These are phyloP conservation scores for Gaeumannomyces tritici DNA, from an alignment of 2,329 filamentous ascomycete species.

Conservation along the genomic window DNA sequence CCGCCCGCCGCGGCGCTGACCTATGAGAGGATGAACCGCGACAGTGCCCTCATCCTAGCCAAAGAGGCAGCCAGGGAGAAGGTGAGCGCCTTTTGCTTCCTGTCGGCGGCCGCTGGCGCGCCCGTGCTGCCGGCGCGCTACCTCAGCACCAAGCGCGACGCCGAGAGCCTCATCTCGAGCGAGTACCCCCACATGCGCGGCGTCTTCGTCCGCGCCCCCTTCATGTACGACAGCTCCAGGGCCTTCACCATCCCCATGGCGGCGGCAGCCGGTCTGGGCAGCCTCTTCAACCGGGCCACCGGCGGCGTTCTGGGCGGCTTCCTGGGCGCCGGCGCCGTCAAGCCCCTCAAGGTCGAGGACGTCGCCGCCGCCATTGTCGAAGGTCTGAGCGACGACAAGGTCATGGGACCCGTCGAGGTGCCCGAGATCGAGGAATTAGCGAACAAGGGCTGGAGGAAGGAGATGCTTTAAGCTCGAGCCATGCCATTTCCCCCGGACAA, in stretches of 20 bases:
- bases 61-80: conserved; percentile 59
- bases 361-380: conserved; percentile 89
- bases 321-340: conserved; percentile 73
- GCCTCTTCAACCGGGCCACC: conserved; percentile 66
- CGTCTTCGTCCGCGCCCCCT: conserved; percentile 75
- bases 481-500: background rate
- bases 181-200: conserved; percentile 67
- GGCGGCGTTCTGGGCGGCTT: conserved; percentile 67
- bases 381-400: conserved; percentile 63
- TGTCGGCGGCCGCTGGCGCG: conserved; percentile 80
- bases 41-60: conserved; percentile 75
- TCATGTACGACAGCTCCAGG: conserved; percentile 80
- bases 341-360: conserved; percentile 77
- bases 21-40: conserved; percentile 96
- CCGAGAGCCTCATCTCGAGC: conserved; percentile 65
- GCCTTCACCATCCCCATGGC: conserved; percentile 80
- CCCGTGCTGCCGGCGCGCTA: conserved; percentile 79
- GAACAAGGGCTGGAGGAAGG: conserved; percentile 76
- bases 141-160: conserved; percentile 84
- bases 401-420: conserved; percentile 69
- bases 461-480: conserved; percentile 58
- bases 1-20: conserved; percentile 57
- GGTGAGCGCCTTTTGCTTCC: conserved; percentile 68
- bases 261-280: conserved; percentile 62
- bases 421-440: conserved; percentile 74